A percentile compares a stretch with the other conserved stretches of the same genome.
Conservation (phyloP, 2,329 filamentous ascomycete genomes). For the Arthrocladium fulminans region DNA sequence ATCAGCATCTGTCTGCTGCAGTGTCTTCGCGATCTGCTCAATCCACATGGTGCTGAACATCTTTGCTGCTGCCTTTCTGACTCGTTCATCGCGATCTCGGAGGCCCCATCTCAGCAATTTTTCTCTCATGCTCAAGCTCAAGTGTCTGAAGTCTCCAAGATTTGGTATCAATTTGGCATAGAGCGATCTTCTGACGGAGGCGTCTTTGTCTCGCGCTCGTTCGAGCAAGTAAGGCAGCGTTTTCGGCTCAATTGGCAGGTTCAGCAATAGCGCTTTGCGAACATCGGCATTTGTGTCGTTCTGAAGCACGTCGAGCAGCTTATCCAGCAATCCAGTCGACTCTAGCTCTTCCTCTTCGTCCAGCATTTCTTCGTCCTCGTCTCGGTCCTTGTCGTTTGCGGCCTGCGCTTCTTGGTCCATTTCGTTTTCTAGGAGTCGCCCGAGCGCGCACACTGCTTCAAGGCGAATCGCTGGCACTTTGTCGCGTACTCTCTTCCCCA, state of each 20-base stretch:
- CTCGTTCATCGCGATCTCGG: conserved; percentile 85
- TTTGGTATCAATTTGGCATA: conserved; percentile 82
- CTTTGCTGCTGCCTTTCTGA: conserved; percentile 80
- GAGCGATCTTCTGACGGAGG: conserved; percentile 70
- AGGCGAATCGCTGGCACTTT: conserved; percentile 89
- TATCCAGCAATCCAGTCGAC: conserved; percentile 64
- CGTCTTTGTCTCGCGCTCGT: conserved; percentile 79
- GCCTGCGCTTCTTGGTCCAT: conserved; percentile 50
- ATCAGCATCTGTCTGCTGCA: conserved; percentile 30
- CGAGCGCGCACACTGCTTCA: conserved; percentile 85
- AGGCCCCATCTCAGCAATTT: conserved; percentile 93
- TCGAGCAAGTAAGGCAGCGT: conserved; percentile 85
- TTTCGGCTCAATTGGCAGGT: conserved; percentile 73
- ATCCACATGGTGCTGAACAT: conserved; percentile 97
- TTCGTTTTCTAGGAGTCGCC: conserved; percentile 69
- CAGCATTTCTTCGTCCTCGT: conserved; percentile 49
- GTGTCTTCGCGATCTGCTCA: conserved; percentile 73
- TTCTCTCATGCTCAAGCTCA: conserved; percentile 88
- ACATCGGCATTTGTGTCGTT: conserved; percentile 94
- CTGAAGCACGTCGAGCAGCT: conserved; percentile 78
- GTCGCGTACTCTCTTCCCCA: conserved; percentile 80
- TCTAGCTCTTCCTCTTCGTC: conserved; percentile 58
- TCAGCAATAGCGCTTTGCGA: conserved; percentile 74
- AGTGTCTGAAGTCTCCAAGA: conserved; percentile 84
- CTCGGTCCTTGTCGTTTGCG: conserved; percentile 37